Base-by-base conservation (phyloP, 2,329 filamentous ascomycete genomes). In the Calonectria ilicicola region DNA sequence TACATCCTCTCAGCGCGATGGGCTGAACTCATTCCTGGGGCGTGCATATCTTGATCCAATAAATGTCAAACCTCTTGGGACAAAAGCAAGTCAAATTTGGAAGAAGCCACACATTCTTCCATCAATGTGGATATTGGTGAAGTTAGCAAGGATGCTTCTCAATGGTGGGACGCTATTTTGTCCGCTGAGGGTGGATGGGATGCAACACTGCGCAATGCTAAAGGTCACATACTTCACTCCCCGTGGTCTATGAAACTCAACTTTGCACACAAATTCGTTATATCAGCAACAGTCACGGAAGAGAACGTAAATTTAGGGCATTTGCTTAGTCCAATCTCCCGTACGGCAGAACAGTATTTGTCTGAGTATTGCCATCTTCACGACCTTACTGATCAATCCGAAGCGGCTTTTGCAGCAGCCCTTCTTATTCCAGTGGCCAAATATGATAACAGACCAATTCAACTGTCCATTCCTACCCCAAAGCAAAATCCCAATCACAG, bases 1-100 rank as follows among this genome's bases (percentile, higher is more conserved):
- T 81, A 82, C 58, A 77, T 81, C 29, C 79, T 82, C 49, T 80
- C 81, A 29, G 78, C 81, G 44, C 72, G 78, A 72, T 82, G 79
- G 80, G 78, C 79, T 4, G 80, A 82, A 69, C 69, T 82, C 60
- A 78, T 82, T 60, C 77, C 78, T 26, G 76, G 73, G 42, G 77
- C 76, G 27, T 67, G 70, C 49, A 8, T 56, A 27, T 40, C 47
- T 26, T 21, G 9, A 35, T 5, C 1, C 10, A 14, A 35, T 10
- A 35, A 35, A 10, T 3, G 8, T 5, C 32, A 9, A 35, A 35
- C 12, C 12, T 35, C 1, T 35, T 8, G 9, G 10, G 10, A 35
- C 32, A 35, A 5, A 5, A 35, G 2, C 32, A 35, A 35, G 12
- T 35, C 10, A 35, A 35, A 35, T 1, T 35, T 35, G 32, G 32